A percentile compares a stretch with the other conserved stretches of the same genome.
Evolutionary conservation across 805 yeast species (phyloP).

Genomic region (Sugiyamaella valdiviana): DNA sequence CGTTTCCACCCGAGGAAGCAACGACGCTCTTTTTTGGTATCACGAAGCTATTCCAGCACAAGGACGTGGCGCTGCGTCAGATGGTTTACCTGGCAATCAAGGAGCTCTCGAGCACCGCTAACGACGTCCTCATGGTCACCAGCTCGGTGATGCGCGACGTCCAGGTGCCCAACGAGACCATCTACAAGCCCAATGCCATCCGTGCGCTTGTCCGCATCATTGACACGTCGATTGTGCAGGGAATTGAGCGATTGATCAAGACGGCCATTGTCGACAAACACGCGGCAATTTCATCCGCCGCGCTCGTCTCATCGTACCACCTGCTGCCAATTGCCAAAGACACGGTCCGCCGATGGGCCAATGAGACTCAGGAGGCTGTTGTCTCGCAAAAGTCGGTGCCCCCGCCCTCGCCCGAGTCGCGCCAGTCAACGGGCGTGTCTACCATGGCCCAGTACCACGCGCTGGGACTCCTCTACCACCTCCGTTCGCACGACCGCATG

Average conservation of each 20-base stretch:
- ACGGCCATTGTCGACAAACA: constrained; percentile 88
- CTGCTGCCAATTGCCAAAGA: constrained; percentile 83
- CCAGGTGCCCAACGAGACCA: constrained; percentile 69
- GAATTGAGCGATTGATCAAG: constrained; percentile 87
- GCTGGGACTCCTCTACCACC: constrained; percentile 77
- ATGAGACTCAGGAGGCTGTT: constrained; percentile 91
- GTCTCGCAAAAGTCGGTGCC: constrained; percentile 44
- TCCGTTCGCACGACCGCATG: constrained; percentile 89
- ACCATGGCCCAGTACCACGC: constrained; percentile 95
- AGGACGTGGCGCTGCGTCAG: constrained; percentile 79
- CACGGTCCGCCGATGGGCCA: constrained; percentile 87
- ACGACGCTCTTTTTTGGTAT: constrained; percentile 89
- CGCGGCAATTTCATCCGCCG: constrained; percentile 88
- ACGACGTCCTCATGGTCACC: constrained; percentile 95
- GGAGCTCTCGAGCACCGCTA: constrained; percentile 76
- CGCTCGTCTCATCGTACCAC: constrained; percentile 85
- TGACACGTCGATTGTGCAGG: constrained; percentile 78
- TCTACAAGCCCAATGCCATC: constrained; percentile 91
- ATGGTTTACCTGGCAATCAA: constrained; percentile 90
- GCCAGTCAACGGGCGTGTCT: constrained; percentile 37
- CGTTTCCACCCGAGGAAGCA: constrained; percentile 82
- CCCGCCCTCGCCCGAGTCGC: constrained; percentile 21
- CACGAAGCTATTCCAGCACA: constrained; percentile 91
- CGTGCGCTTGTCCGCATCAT: constrained; percentile 85
- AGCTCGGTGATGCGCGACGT: constrained; percentile 97